Percentiles rank a stretch among this genome's conserved stretches.
phyloP scores from a whole-genome alignment of 345 rosid species.

The Eucalyptus decipiens region DNA sequence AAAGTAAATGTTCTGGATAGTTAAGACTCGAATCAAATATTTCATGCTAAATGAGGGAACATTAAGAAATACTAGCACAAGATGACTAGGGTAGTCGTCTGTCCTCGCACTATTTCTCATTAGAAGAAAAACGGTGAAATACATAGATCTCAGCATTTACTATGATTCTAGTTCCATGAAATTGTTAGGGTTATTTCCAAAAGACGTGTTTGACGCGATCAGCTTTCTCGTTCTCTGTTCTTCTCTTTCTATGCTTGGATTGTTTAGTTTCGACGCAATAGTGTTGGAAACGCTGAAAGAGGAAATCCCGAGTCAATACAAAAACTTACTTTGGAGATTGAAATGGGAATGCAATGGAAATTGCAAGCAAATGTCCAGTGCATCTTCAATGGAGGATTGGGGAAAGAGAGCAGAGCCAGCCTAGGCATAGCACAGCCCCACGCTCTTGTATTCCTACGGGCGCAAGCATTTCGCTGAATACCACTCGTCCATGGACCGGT shows the following conservation, averaged over 20 bases:
- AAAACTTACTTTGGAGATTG: not conserved
- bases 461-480: too few relatives aligned
- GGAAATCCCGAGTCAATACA: not conserved
- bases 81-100: accelerated
- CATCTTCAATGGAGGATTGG: not conserved
- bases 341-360: accelerated
- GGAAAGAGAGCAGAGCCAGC: not conserved
- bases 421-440: not conserved
- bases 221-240: not conserved
- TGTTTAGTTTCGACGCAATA: not conserved
- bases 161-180: not conserved
- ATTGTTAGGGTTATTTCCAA: not conserved
- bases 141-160: not conserved
- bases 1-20: too few relatives aligned
- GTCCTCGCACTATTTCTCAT: accelerated
- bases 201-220: not conserved
- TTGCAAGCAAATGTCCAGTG: not conserved
- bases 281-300: not conserved
- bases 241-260: not conserved
- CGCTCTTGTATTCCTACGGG: too few relatives aligned
- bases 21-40: too few relatives aligned
- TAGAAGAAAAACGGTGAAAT: not conserved
- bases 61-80: accelerated
- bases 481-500: too few relatives aligned
- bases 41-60: accelerated